Base-by-base conservation (phyloP, 345 rosid genomes). In the Psidium guajava region DNA sequence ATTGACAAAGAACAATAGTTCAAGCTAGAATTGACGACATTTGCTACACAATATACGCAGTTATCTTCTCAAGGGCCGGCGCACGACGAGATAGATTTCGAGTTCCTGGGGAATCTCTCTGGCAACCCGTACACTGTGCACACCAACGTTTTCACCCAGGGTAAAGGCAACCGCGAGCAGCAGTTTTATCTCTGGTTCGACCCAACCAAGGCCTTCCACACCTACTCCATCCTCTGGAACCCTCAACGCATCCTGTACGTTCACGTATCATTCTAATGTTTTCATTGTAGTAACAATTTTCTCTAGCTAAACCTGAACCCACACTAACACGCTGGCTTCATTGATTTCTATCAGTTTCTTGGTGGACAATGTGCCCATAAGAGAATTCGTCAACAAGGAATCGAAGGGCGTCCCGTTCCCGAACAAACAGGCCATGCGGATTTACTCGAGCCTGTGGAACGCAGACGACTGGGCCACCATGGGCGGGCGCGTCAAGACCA, bases 101-200 rank as follows among this genome's bases (percentile, higher is more conserved):
- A 92, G 88, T 91, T 93, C 81, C 85, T 93, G 2, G 95, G 95
- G 6, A 93, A 93, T 81, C 58, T 85, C 84, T 90, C 91, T 49
- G 95, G 94, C 24, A 92, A 93, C 57, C 95, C 94, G 83, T 93
- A 91, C 90, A 91, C 89, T 56, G 87, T 93, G 42, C 94, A 92
- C 84, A 93, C 92, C 57, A 92, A 93, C 84, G 88, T 93, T n/a
- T 90, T 88, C 83, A 86, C 88, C 5, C 90, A 91, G 85, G 95
- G 94, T 24, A 91, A 91, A 87, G 94, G 95, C 25, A 89, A 91
- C 88, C 88, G 92, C 85, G 93, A 93, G 84, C 95, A 92, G 82
- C 93, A 90, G 14, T 93, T 93, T 86, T 85, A 88, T 83, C 93
- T 93, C 87, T 93, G 95, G 95, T 93, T 91, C 82, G 95, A 93